These are phyloP conservation scores for Pontederia paniculata DNA, from an alignment of 176 grass and related monocot genomes.

Conservation along the genomic window DNA sequence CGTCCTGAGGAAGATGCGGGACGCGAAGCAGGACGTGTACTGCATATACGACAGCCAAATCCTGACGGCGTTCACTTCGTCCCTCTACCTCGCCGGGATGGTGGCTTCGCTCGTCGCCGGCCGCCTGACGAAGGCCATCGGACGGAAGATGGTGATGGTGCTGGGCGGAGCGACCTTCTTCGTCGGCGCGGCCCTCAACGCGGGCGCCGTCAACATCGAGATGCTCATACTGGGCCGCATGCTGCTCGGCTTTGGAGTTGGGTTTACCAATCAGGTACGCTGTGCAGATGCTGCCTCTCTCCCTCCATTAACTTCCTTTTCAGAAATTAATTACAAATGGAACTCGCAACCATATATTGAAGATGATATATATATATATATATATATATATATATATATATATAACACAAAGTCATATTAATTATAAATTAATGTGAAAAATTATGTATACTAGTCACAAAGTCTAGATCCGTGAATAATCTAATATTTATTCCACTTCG, in stretches of 20 bases:
- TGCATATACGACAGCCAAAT: constrained; percentile 67
- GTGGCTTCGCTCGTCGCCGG: constrained; percentile 41
- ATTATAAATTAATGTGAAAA: no score
- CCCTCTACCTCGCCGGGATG: constrained; percentile 63
- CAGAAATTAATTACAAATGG: no score
- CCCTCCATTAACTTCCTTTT: neutral
- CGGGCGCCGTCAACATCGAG: constrained; percentile 45
- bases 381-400: no score
- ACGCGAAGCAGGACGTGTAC: constrained; percentile 36
- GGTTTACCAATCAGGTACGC: constrained; percentile 73
- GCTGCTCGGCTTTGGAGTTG: constrained; percentile 69
- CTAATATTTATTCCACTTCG: no score
- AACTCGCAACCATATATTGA: no score
- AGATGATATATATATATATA: no score
- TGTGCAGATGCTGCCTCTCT: no score
- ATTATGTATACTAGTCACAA: no score
- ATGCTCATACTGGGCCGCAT: constrained; percentile 81
- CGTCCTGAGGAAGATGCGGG: constrained; percentile 33
- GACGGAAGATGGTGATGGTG: constrained; percentile 53
- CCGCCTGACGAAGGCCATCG: constrained; percentile 45
- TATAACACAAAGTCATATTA: no score
- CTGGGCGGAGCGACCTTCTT: constrained; percentile 59
- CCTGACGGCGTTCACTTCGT: constrained; percentile 75
- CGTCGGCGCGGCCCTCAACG: constrained; percentile 45
- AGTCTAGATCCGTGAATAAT: no score